Conservation (phyloP, 495 filamentous ascomycete species). For the Pseudoneurospora amorphoporcata region DNA sequence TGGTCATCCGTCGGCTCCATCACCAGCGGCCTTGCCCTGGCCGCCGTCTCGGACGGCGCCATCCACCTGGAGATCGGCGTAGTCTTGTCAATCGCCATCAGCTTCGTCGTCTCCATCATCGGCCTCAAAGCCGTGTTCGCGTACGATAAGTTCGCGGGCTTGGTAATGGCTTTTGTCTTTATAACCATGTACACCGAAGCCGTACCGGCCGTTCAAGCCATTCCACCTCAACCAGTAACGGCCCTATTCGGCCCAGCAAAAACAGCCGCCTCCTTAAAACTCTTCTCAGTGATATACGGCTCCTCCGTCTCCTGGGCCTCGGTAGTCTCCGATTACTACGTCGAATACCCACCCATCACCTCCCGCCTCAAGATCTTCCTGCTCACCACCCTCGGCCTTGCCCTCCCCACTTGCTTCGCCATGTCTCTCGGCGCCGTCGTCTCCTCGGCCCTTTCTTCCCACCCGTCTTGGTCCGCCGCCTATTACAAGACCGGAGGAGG, state of each 20-base stretch:
- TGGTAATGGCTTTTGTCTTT: conserved; percentile 46
- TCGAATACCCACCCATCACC: conserved; percentile 46
- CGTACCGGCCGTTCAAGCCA: background rate
- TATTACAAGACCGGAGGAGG: conserved; percentile 34
- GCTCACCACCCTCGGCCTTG: conserved; percentile 37
- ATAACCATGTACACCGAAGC: conserved; percentile 39
- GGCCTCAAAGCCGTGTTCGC: conserved; percentile 35
- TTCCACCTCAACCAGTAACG: conserved; percentile 1
- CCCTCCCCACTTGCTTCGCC: conserved; percentile 45
- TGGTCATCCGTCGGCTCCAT: conserved; percentile 38
- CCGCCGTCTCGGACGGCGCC: conserved; percentile 37
- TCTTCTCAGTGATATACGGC: conserved; percentile 48
- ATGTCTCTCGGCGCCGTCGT: conserved; percentile 45
- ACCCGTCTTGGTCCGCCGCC: conserved; percentile 35
- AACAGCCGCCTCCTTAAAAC: conserved; percentile 39
- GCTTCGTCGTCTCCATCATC: conserved; percentile 35
- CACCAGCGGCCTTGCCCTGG: conserved; percentile 39
- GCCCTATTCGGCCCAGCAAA: conserved; percentile 25
- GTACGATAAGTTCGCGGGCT: conserved; percentile 35
- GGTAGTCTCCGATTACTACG: conserved; percentile 53
- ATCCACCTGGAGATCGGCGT: conserved; percentile 38
- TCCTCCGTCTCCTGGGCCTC: conserved; percentile 50
- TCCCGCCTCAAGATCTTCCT: conserved; percentile 42
- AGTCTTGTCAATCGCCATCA: conserved; percentile 33
- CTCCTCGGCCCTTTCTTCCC: conserved; percentile 41